These are phyloP conservation scores for Fusarium albosuccineum DNA, from an alignment of 2,329 filamentous ascomycete species.

Conservation along the genomic window DNA sequence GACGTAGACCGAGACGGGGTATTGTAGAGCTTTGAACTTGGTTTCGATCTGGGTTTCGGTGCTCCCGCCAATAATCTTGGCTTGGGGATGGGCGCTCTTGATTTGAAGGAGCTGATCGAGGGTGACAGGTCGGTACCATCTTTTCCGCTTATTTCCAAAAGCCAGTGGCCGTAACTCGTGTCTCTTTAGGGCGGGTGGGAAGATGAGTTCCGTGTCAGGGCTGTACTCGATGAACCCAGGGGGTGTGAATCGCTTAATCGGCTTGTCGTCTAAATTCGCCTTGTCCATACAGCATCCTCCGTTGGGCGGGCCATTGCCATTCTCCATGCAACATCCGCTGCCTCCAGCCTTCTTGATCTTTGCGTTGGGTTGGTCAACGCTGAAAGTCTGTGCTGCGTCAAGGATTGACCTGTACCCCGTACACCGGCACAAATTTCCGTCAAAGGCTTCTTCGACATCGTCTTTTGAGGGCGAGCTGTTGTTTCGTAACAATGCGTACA, in stretches of 20 bases:
- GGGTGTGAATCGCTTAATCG: constrained; percentile 79
- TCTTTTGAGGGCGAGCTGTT: constrained; percentile 81
- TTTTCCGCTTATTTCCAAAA: constrained; percentile 95
- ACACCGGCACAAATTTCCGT: constrained; percentile 95
- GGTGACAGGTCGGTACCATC: constrained; percentile 91
- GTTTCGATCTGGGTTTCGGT: constrained; percentile 98
- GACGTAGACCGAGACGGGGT: constrained; percentile 90
- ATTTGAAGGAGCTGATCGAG: constrained; percentile 91
- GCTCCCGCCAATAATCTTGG: constrained; percentile 95
- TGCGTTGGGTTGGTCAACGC: constrained; percentile 60
- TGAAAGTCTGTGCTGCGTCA: constrained; percentile 93
- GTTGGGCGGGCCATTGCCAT: constrained; percentile 57
- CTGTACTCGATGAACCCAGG: constrained; percentile 96
- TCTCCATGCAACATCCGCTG: constrained; percentile 80
- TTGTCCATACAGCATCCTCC: constrained; percentile 78
- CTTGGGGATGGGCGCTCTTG: constrained; percentile 84
- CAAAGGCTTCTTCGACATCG: constrained; percentile 95
- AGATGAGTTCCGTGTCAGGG: constrained; percentile 94
- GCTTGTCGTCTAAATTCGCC: constrained; percentile 61
- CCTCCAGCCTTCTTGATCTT: constrained; percentile 61
- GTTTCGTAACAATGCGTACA: constrained; percentile 93
- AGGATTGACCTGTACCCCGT: constrained; percentile 95
- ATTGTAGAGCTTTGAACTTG: constrained; percentile 96
- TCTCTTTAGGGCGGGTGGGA: constrained; percentile 86
- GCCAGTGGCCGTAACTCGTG: constrained; percentile 84